These are phyloP conservation scores for Mitragyna speciosa DNA, from an alignment of 257 asterid genomes.

Conservation along the genomic window DNA sequence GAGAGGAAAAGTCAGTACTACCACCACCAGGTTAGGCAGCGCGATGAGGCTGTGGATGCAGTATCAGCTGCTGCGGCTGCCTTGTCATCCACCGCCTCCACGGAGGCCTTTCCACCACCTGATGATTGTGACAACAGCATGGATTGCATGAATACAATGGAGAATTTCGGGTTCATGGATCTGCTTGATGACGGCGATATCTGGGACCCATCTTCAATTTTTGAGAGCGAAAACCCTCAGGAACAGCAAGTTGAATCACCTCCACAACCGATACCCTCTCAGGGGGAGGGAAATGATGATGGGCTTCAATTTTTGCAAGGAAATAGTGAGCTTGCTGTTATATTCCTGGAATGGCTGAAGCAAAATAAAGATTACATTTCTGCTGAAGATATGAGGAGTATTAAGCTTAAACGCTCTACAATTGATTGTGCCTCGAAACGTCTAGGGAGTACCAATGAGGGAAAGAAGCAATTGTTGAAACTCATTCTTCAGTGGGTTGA, in stretches of 20 bases:
- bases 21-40: neutral
- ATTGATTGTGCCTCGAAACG: constrained; percentile 73
- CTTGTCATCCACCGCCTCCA: constrained; percentile 50
- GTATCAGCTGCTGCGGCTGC: constrained; percentile 27
- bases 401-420: constrained; percentile 77
- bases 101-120: constrained; percentile 33
- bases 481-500: constrained; percentile 90
- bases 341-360: constrained; percentile 86
- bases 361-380: constrained; percentile 70
- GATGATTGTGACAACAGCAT: constrained; percentile 25
- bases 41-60: constrained; percentile 3
- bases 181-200: constrained; percentile 56
- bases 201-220: constrained; percentile 71
- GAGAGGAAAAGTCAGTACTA: constrained; percentile 3
- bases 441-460: constrained; percentile 63
- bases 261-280: neutral
- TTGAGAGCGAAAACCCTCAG: constrained; percentile 40
- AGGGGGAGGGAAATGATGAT: constrained; percentile 9
- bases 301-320: constrained; percentile 48
- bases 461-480: constrained; percentile 65
- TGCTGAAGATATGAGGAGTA: constrained; percentile 79
- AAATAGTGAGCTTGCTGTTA: constrained; percentile 56
- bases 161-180: constrained; percentile 71
- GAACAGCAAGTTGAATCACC: neutral
- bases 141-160: constrained; percentile 59